Evolutionary conservation across 768 basidiomycete species (phyloP).

Genomic region (Nevesoporus exiguus): DNA sequence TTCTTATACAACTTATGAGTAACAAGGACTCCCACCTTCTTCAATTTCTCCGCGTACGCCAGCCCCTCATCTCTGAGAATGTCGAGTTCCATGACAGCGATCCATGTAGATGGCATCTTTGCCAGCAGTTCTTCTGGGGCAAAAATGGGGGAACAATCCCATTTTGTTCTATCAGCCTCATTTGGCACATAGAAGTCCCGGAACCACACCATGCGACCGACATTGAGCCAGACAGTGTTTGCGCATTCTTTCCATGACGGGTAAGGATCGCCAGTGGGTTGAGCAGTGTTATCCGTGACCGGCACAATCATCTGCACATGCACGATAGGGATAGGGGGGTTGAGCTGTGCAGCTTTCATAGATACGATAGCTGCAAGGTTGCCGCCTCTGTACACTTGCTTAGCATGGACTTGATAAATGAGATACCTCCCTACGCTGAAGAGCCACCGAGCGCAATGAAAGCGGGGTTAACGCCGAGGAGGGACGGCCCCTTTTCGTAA

Average conservation of each 20-base stretch:
- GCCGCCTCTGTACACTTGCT: constrained; percentile 50
- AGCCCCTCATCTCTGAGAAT: constrained; percentile 68
- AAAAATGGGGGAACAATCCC: constrained; percentile 71
- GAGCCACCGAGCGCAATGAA: constrained; percentile 70
- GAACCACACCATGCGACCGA: constrained; percentile 74
- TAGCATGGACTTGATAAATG: not conserved
- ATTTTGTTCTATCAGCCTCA: constrained; percentile 53
- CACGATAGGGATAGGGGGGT: constrained; percentile 49
- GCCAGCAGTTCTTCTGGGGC: constrained; percentile 55
- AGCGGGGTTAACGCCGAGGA: constrained; percentile 47
- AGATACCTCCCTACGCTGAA: constrained; percentile 47
- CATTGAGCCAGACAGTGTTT: constrained; percentile 58
- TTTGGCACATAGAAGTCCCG: constrained; percentile 64
- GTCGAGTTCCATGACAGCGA: constrained; percentile 65
- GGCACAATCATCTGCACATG: constrained; percentile 72
- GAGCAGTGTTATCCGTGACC: constrained; percentile 71
- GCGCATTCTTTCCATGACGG: constrained; percentile 58
- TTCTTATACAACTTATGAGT: constrained; percentile 57
- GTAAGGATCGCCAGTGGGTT: constrained; percentile 36
- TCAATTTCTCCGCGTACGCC: constrained; percentile 58
- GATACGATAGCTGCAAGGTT: constrained; percentile 68
- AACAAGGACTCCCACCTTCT: constrained; percentile 48
- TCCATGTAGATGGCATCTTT: constrained; percentile 58
- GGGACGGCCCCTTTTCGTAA: constrained; percentile 38
- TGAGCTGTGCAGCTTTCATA: constrained; percentile 54